Conservation (phyloP, 2,329 filamentous ascomycete species). For the Gaeumannomyces sp. region DNA sequence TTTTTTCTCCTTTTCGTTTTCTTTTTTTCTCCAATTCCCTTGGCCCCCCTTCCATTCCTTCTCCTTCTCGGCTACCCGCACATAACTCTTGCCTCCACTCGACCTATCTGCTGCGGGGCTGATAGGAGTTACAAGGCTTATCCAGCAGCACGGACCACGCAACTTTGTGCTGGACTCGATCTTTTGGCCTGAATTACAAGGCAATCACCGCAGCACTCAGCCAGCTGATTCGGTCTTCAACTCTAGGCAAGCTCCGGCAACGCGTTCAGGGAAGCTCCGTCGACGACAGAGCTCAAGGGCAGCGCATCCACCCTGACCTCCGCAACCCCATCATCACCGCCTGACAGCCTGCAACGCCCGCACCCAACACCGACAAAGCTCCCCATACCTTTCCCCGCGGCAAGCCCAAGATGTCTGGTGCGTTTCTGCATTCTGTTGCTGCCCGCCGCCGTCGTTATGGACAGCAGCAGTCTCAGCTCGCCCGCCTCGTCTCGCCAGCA, state of each 20-base stretch:
- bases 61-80: too few relatives aligned
- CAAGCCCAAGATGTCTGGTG: conserved; percentile 46
- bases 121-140: neutral
- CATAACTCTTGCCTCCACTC: neutral
- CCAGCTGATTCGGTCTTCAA: conserved; percentile 5
- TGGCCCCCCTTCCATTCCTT: neutral
- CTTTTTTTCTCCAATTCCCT: neutral
- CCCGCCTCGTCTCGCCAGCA: neutral
- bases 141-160: neutral
- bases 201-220: neutral
- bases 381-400: neutral
- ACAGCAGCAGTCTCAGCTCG: neutral
- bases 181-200: neutral
- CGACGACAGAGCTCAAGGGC: conserved; percentile 21
- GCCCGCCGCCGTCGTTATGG: neutral
- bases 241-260: conserved; percentile 30
- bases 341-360: neutral
- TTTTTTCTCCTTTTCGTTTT: conserved; percentile 11
- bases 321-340: conserved; percentile 9
- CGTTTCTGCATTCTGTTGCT: conserved; percentile 18
- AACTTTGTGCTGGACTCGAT: neutral
- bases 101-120: conserved; percentile 5
- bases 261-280: conserved; percentile 23
- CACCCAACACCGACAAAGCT: neutral
- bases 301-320: conserved; percentile 4